Conservation (phyloP, 2,329 filamentous ascomycete species). For the Aspergillus sp. region DNA sequence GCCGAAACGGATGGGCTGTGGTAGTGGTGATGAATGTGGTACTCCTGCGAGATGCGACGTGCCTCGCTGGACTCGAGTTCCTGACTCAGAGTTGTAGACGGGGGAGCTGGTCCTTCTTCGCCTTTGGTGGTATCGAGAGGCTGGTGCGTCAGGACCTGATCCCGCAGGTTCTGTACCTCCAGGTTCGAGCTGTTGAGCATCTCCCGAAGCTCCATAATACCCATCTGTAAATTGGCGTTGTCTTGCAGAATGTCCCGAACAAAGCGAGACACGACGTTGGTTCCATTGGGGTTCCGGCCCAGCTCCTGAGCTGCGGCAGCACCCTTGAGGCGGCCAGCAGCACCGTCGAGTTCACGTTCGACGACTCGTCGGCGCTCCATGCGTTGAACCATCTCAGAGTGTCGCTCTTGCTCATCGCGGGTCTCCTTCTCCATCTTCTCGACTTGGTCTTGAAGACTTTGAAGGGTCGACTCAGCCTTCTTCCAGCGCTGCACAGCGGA, state of each 20-base stretch:
- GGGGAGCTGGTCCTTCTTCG: slow-evolving; percentile 20
- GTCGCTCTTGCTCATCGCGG: slow-evolving; percentile 71
- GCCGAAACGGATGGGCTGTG: slow-evolving; percentile 56
- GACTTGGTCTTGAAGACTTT: slow-evolving; percentile 77
- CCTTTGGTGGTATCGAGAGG: slow-evolving; percentile 47
- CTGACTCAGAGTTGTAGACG: slow-evolving; percentile 58
- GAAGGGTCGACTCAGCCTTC: slow-evolving; percentile 74
- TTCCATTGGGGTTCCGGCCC: slow-evolving; percentile 54
- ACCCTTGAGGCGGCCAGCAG: slow-evolving; percentile 74
- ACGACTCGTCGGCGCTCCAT: slow-evolving; percentile 81
- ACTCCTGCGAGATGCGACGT: slow-evolving; percentile 59
- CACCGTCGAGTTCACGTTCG: slow-evolving; percentile 74
- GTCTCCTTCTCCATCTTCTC: slow-evolving; percentile 84
- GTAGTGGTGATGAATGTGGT: slow-evolving; percentile 95
- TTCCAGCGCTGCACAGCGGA: slow-evolving; percentile 79
- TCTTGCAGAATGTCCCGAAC: slow-evolving; percentile 93
- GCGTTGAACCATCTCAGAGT: slow-evolving; percentile 72
- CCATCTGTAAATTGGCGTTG: slow-evolving; percentile 88
- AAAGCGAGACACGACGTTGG: slow-evolving; percentile 84
- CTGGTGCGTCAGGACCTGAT: slow-evolving; percentile 76
- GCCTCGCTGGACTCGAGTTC: slow-evolving; percentile 60
- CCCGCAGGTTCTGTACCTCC: slow-evolving; percentile 80
- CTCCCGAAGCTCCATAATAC: slow-evolving; percentile 84
- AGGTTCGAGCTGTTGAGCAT: slow-evolving; percentile 89
- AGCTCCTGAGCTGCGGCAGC: slow-evolving; percentile 68